These are phyloP conservation scores for Citropsis articulata DNA, from an alignment of 345 rosid species.

Conservation along the genomic window DNA sequence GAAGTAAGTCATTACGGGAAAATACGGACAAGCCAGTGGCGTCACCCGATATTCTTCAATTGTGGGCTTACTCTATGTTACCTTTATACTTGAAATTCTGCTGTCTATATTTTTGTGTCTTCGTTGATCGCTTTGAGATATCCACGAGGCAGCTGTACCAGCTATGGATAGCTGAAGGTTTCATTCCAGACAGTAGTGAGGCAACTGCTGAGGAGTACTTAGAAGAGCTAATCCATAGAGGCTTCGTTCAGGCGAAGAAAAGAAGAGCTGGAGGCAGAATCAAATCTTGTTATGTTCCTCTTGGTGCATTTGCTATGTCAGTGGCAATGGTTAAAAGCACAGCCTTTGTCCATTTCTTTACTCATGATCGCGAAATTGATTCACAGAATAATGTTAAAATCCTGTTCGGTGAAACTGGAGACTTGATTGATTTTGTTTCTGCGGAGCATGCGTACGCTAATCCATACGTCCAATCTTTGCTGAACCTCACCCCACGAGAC, in stretches of 20 bases:
- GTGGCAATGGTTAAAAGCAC: background rate
- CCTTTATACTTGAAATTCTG: background rate
- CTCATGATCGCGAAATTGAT: background rate
- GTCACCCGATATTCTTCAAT: fast-evolving
- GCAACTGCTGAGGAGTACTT: too few species aligned
- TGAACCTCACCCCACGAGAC: background rate
- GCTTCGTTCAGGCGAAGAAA: too few species aligned
- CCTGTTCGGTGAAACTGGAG: fast-evolving
- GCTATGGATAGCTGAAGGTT: too few species aligned
- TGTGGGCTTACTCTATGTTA: background rate
- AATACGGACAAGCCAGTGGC: background rate
- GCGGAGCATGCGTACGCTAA: background rate
- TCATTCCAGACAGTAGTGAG: too few species aligned
- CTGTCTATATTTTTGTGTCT: too few species aligned
- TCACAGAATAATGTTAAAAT: background rate
- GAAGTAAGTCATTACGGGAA: background rate
- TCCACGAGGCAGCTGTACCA: too few species aligned
- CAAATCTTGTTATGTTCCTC: too few species aligned
- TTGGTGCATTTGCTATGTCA: fast-evolving
- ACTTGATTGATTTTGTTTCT: background rate
- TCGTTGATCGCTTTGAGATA: too few species aligned
- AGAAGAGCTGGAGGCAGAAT: too few species aligned
- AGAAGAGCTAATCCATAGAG: too few species aligned
- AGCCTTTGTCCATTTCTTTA: background rate
- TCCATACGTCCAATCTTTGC: background rate